Conservation (phyloP, 306 rosid species). For the Lotus japonicus region DNA sequence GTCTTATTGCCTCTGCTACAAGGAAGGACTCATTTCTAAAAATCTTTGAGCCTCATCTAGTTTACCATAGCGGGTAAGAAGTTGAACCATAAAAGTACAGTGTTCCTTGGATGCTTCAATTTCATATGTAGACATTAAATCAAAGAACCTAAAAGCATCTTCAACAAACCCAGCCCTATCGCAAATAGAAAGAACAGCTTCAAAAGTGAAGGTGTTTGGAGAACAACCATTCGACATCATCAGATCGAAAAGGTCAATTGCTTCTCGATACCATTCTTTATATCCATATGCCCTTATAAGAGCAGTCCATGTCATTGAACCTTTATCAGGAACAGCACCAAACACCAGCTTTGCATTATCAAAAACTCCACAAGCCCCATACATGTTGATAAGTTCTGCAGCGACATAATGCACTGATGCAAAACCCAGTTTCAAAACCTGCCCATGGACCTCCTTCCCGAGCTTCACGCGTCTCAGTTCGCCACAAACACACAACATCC, state of each 20-base stretch:
- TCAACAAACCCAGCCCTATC: conserved; percentile 61
- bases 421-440: conserved; percentile 51
- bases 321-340: conserved; percentile 45
- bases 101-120: conserved; percentile 52
- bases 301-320: conserved; percentile 81
- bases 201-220: conserved; percentile 67
- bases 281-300: conserved; percentile 54
- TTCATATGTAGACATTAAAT: conserved; percentile 51
- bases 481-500: conserved; percentile 49
- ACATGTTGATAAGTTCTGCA: conserved; percentile 52
- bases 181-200: conserved; percentile 43
- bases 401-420: conserved; percentile 49
- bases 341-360: conserved; percentile 48
- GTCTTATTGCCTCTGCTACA: conserved; percentile 1
- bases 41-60: conserved; percentile 53
- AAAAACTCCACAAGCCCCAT: conserved; percentile 49
- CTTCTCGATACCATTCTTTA: conserved; percentile 41
- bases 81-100: conserved; percentile 38
- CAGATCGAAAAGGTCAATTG: conserved; percentile 42
- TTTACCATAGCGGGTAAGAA: conserved; percentile 71
- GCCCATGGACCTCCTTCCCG: conserved; percentile 79
- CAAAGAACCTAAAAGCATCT: conserved; percentile 48
- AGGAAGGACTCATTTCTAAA: conserved; percentile 42
- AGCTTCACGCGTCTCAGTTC: conserved; percentile 41
- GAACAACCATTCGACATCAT: conserved; percentile 42